Evolutionary conservation across 176 grass and related monocot species (phyloP).

Genomic region (Rhipidocladum racemiflorum): DNA sequence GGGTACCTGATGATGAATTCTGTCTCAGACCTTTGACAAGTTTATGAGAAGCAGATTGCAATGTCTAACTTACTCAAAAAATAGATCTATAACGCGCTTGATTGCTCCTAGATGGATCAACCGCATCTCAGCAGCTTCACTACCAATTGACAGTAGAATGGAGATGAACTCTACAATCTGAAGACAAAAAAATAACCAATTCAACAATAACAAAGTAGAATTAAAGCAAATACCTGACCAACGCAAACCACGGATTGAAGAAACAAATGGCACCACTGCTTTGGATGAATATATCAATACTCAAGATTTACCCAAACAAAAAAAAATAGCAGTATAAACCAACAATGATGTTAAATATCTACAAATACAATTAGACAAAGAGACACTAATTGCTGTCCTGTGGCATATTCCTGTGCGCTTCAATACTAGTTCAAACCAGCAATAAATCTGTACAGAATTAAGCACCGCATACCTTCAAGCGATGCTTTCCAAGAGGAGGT

Average conservation of each 20-base stretch:
- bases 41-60: slow-evolving; percentile 30
- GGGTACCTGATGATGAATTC: slow-evolving; percentile 68
- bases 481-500: slow-evolving; percentile 82
- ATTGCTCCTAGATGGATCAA: slow-evolving; percentile 79
- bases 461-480: slow-evolving; percentile 65
- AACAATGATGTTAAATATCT: not conserved
- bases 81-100: slow-evolving; percentile 68
- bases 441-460: slow-evolving; percentile 2
- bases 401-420: not conserved
- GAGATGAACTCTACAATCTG: slow-evolving; percentile 99
- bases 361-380: not conserved
- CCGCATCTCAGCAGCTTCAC: slow-evolving; percentile 65
- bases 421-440: slow-evolving; percentile 22
- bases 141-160: slow-evolving; percentile 88
- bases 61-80: slow-evolving; percentile 85
- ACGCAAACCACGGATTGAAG: not conserved
- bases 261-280: not conserved
- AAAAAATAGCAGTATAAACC: not conserved
- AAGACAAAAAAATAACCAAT: slow-evolving; percentile 28
- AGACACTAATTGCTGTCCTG: not conserved
- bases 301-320: not conserved
- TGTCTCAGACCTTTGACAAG: slow-evolving; percentile 33
- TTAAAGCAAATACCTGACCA: slow-evolving; percentile 17
- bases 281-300: slow-evolving; percentile 1
- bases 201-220: slow-evolving; percentile 31